These are phyloP conservation scores for Brassica balearica DNA, from an alignment of 441 rosid species.

Conservation along the genomic window DNA sequence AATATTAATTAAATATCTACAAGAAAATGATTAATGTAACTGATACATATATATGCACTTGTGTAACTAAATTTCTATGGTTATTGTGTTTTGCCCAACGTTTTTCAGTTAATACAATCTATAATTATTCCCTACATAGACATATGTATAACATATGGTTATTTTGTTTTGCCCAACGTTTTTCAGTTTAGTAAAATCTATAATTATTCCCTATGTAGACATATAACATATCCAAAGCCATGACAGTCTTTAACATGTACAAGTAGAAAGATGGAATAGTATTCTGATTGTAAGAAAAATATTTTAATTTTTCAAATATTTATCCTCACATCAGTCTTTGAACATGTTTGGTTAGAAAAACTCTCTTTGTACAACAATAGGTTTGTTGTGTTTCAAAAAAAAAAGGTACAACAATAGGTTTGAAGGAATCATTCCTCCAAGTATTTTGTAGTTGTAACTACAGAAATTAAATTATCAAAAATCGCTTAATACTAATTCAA, in stretches of 20 bases:
- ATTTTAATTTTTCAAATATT: too few relatives aligned
- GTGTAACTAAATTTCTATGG: neutral
- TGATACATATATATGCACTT: neutral
- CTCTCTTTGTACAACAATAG: too few relatives aligned
- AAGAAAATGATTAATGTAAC: conserved; percentile 19
- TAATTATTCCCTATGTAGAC: neutral
- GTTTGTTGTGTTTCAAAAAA: too few relatives aligned
- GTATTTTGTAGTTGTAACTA: too few relatives aligned
- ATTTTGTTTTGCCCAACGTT: neutral
- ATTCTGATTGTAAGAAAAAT: neutral
- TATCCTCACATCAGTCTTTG: conserved; percentile 5
- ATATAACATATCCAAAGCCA: neutral
- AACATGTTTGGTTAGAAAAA: too few relatives aligned
- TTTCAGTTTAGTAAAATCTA: neutral
- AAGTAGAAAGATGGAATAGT: neutral
- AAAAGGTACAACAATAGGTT: too few relatives aligned
- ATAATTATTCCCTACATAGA: neutral
- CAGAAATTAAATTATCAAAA: too few relatives aligned
- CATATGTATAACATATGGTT: neutral
- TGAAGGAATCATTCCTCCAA: too few relatives aligned
- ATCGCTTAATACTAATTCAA: too few relatives aligned
- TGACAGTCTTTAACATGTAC: neutral
- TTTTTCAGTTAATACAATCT: neutral
- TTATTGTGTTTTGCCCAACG: neutral
- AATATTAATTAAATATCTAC: conserved; percentile 13